phyloP scores from a whole-genome alignment of 2,329 filamentous ascomycete species.

The Colletotrichum lini region DNA sequence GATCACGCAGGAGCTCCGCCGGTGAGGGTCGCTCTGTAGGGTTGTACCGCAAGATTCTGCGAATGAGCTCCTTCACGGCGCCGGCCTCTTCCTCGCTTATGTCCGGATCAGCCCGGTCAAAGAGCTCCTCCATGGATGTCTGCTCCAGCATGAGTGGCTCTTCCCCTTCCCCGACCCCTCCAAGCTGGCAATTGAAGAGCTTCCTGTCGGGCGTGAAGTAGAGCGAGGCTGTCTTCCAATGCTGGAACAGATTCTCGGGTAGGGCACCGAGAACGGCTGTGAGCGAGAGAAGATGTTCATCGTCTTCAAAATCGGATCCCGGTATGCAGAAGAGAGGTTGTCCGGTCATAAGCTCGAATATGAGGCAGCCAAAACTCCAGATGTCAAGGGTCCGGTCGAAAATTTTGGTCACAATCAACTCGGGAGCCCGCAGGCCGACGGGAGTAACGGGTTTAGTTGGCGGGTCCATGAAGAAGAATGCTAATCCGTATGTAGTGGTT shows the following conservation, averaged over 20 bases:
- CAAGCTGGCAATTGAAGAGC: constrained; percentile 48
- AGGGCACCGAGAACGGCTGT: constrained; percentile 44
- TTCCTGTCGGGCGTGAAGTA: constrained; percentile 48
- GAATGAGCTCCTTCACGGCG: constrained; percentile 48
- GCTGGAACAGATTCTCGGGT: constrained; percentile 42
- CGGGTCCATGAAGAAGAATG: too few relatives aligned
- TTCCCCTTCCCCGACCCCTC: constrained; percentile 43
- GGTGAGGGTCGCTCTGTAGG: constrained; percentile 48
- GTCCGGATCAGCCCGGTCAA: constrained; percentile 46
- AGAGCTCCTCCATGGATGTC: constrained; percentile 47
- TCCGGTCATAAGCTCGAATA: constrained; percentile 50
- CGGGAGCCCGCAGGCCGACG: constrained; percentile 44
- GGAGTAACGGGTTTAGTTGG: too few relatives aligned
- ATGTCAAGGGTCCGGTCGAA: constrained; percentile 46
- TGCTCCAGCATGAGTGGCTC: constrained; percentile 46
- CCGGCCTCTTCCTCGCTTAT: constrained; percentile 46
- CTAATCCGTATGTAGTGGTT: too few relatives aligned
- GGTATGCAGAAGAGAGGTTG: constrained; percentile 48
- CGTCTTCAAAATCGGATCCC: constrained; percentile 42
- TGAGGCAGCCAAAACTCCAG: constrained; percentile 52
- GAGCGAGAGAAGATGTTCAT: constrained; percentile 45
- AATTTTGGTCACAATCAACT: constrained; percentile 46
- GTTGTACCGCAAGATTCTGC: constrained; percentile 51
- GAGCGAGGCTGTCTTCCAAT: constrained; percentile 47
- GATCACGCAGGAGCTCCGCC: constrained; percentile 48